Base-by-base conservation (phyloP, 768 basidiomycete species). In the Boletales sp. region DNA sequence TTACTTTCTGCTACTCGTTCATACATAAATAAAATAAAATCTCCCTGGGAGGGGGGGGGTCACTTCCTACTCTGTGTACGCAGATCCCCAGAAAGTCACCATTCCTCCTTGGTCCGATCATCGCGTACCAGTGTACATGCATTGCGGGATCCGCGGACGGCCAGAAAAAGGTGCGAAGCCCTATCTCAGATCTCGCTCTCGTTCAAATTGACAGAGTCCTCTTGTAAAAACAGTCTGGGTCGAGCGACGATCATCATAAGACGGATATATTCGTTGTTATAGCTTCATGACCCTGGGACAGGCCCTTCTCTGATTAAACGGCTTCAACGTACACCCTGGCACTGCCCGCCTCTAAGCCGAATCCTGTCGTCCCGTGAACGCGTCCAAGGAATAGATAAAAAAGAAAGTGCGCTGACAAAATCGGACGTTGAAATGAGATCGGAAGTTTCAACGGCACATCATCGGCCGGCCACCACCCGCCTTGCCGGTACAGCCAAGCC, bases 81-180 rank as follows among this genome's bases (percentile, higher is more conserved):
- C 40, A 62, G 36, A 54, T 57, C 51, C 47, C 46, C 21, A 6
- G 14, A 50, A 46, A 50, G 8, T n/a, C 19, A 27, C 19, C 14
- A 34, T 37, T 36, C 30, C 46, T 30, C n/a, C 8, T 13, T 31
- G 39, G 35, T 48, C 18, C 40, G 50, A 52, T 43, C 47, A 29
- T 35, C 40, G 18, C 35, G 19, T 31, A 41, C 32, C 48, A 47
- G 44, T 21, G 32, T 38, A 38, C 37, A 34, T 47, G 36, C 46
- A 43, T 48, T 43, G 43, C 36, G 36, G 57, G 62, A 66, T 63
- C 64, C 62, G 63, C 55, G 64, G 54, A 60, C 47, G 51, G 34
- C 58, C 51, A 50, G 43, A 65, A 62, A 59, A 19, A 48, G 63
- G 34, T 12, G 29, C 17, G 12, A 38, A 19, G 37, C 21, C 4